Conservation (phyloP, 805 yeast species). For the Saturnispora dispora region DNA sequence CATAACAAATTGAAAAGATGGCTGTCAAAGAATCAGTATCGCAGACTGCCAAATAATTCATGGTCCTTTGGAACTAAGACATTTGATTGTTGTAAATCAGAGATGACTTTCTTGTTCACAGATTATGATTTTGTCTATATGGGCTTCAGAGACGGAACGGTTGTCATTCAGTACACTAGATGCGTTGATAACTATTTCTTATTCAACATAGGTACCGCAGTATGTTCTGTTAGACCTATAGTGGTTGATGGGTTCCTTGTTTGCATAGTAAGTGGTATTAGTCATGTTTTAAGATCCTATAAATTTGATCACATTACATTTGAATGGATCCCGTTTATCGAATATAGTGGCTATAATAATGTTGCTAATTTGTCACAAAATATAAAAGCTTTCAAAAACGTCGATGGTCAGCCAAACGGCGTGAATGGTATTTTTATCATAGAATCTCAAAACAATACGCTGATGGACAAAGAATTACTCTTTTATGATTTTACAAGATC, state of each 20-base stretch:
- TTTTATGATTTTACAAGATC: slow-evolving; percentile 1
- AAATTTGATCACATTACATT: neutral
- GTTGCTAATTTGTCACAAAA: neutral
- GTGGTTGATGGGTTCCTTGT: neutral
- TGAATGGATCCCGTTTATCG: slow-evolving; percentile 2
- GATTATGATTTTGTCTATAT: neutral
- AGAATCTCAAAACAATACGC: slow-evolving; percentile 5
- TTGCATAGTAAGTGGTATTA: slow-evolving; percentile 8
- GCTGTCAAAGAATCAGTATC: neutral
- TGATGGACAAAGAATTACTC: neutral
- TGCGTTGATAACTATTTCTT: neutral
- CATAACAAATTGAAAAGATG: neutral
- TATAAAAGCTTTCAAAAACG: neutral
- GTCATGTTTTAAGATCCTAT: slow-evolving; percentile 5
- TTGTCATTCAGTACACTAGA: neutral
- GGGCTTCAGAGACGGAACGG: slow-evolving; percentile 12
- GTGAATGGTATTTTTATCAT: slow-evolving; percentile 7
- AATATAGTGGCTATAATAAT: slow-evolving; percentile 7
- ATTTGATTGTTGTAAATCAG: neutral
- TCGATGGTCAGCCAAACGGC: too few relatives aligned
- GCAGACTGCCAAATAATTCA: neutral
- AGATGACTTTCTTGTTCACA: slow-evolving; percentile 2
- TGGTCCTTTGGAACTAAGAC: neutral
- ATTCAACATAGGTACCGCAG: slow-evolving; percentile 1
- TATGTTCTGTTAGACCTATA: slow-evolving; percentile 4